Percentiles rank a stretch among this genome's conserved stretches.
Conservation (phyloP, 805 yeast species). For the Jamesozyma spencerorum region DNA sequence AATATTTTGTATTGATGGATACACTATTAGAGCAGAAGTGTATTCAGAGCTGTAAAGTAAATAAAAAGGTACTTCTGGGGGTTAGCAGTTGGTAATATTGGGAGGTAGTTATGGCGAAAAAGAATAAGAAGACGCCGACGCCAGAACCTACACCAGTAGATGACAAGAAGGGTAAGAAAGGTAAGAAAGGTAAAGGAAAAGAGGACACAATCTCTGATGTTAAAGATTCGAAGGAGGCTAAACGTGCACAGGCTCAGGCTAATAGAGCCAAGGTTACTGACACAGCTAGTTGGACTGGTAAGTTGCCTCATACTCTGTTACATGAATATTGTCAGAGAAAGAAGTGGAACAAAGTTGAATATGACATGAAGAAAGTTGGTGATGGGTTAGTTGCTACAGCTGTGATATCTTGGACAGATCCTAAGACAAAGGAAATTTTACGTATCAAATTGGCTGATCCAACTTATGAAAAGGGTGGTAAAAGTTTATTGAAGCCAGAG, state of each 20-base stretch:
- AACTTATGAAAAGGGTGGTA: conserved; percentile 28
- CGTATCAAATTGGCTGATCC: conserved; percentile 46
- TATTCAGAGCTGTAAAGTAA: too few relatives aligned
- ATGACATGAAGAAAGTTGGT: conserved; percentile 51
- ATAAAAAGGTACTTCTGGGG: too few relatives aligned
- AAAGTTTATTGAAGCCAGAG: conserved; percentile 48
- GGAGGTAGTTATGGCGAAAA: conserved; percentile 27
- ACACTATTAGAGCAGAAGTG: too few relatives aligned
- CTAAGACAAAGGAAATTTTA: conserved; percentile 66
- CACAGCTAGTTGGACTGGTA: conserved; percentile 87
- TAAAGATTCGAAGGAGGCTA: conserved; percentile 11
- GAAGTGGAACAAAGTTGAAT: conserved; percentile 82
- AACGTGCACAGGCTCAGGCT: conserved; percentile 24
- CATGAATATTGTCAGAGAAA: conserved; percentile 82
- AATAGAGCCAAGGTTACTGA: conserved; percentile 48
- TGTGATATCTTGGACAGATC: conserved; percentile 60
- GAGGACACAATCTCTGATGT: conserved; percentile 8
- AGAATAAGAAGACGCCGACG: conserved; percentile 9
- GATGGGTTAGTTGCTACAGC: conserved; percentile 62
- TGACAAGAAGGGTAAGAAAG: conserved; percentile 12
- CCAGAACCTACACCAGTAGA: not conserved
- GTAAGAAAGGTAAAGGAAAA: conserved; percentile 3
- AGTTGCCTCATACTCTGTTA: conserved; percentile 74
- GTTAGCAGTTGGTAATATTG: too few relatives aligned
- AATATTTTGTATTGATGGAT: too few relatives aligned